Evolutionary conservation across 257 asterid species (phyloP).

Genomic region (Penstemon eatonii): DNA sequence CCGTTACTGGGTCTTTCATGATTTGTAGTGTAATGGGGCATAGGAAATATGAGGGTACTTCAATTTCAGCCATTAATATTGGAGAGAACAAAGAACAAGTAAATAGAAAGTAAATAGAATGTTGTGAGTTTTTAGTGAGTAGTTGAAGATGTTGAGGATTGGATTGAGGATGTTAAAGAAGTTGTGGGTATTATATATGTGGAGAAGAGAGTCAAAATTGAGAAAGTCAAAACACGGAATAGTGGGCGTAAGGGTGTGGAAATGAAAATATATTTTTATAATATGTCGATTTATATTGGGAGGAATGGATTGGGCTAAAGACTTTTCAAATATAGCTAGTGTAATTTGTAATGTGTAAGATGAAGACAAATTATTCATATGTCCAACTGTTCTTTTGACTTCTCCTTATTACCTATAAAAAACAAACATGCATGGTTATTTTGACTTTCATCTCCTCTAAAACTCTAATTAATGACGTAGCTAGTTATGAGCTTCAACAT

Average conservation of each 20-base stretch:
- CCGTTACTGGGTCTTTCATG: slow-evolving; percentile 84
- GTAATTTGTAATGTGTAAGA: slow-evolving; percentile 15
- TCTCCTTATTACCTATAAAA: background rate
- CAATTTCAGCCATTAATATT: slow-evolving; percentile 45
- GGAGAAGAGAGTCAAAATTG: slow-evolving; percentile 20
- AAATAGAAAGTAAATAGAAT: background rate
- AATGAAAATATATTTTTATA: background rate
- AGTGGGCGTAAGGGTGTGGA: slow-evolving; percentile 21
- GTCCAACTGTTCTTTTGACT: slow-evolving; percentile 6
- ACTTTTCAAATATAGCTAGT: slow-evolving; percentile 21
- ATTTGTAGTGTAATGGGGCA: slow-evolving; percentile 77
- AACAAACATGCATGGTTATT: background rate
- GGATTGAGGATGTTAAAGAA: background rate
- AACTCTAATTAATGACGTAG: background rate
- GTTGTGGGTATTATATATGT: slow-evolving; percentile 13
- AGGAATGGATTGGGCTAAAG: background rate
- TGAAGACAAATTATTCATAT: background rate
- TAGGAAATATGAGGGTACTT: slow-evolving; percentile 70
- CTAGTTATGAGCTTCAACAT: background rate
- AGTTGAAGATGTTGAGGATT: slow-evolving; percentile 13
- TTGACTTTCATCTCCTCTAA: background rate
- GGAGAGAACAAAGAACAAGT: background rate
- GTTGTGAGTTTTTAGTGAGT: background rate
- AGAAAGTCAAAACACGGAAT: slow-evolving; percentile 59
- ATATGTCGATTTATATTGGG: background rate